Evolutionary conservation across 2,329 filamentous ascomycete species (phyloP).

Genomic region (Aureobasidium sp.): DNA sequence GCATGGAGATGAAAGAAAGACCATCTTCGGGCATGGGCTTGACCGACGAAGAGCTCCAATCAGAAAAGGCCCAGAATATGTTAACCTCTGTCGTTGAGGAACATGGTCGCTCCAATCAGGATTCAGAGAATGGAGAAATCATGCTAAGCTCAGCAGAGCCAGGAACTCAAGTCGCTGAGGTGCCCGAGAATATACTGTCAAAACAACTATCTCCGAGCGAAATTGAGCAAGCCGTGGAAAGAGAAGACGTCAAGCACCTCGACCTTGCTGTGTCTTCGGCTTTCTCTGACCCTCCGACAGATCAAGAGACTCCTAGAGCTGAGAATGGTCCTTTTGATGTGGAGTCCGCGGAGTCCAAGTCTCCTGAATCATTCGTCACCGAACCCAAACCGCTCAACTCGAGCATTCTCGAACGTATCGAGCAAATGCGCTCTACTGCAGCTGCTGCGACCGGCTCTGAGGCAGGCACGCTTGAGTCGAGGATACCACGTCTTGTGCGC

Average conservation of each 20-base stretch:
- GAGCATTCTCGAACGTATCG: constrained; percentile 31
- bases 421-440: constrained; percentile 31
- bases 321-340: neutral
- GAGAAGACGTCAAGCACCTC: constrained; percentile 53
- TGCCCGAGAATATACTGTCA: constrained; percentile 21
- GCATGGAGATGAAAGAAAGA: constrained; percentile 42
- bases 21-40: constrained; percentile 30
- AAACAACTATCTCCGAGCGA: constrained; percentile 26
- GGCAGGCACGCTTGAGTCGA: constrained; percentile 26
- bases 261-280: constrained; percentile 49
- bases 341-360: neutral
- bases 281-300: constrained; percentile 16
- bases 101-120: constrained; percentile 32
- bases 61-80: constrained; percentile 58
- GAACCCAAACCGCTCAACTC: constrained; percentile 31
- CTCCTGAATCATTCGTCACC: constrained; percentile 25
- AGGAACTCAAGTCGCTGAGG: constrained; percentile 17
- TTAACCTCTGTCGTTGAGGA: constrained; percentile 60
- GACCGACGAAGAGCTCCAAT: constrained; percentile 40
- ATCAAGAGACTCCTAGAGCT: constrained; percentile 2
- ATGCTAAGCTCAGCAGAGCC: neutral
- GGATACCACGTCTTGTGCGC: constrained; percentile 30
- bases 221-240: constrained; percentile 32
- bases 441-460: constrained; percentile 22
- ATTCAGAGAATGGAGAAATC: neutral